A percentile compares a stretch with the other conserved stretches of the same genome.
phyloP scores from a whole-genome alignment of 306 rosid species.

The Trifolium dubium region DNA sequence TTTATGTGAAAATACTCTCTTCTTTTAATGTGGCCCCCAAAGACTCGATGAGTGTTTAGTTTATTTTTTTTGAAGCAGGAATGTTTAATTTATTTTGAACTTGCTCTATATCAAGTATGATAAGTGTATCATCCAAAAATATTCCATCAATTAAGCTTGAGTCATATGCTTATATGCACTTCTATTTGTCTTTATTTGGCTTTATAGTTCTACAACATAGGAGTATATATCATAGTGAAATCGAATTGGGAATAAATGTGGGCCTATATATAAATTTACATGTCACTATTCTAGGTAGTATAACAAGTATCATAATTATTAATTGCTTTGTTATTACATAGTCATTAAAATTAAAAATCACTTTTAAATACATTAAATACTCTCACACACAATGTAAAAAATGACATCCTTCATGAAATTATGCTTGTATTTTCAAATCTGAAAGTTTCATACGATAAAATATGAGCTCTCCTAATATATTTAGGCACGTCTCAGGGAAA shows the following conservation, averaged over 20 bases:
- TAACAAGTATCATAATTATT: neutral
- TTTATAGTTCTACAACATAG: neutral
- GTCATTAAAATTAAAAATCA: neutral
- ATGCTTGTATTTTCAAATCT: too few relatives aligned
- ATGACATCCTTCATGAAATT: too few relatives aligned
- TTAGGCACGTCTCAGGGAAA: too few relatives aligned
- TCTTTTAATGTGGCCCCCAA: too few relatives aligned
- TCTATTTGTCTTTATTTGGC: neutral
- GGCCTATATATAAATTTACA: constrained; percentile 22
- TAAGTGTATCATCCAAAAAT: neutral
- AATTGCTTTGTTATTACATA: constrained; percentile 25
- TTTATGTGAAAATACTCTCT: too few relatives aligned
- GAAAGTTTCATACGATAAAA: too few relatives aligned
- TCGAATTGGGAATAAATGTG: constrained; percentile 2
- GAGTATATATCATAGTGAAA: neutral
- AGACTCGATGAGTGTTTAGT: too few relatives aligned
- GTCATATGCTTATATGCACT: neutral
- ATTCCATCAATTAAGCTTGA: neutral
- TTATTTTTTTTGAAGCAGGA: too few relatives aligned
- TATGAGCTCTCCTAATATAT: too few relatives aligned
- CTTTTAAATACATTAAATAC: too few relatives aligned
- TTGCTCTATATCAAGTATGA: neutral
- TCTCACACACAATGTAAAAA: too few relatives aligned
- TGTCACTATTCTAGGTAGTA: constrained; percentile 6
- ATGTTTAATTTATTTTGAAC: neutral